These are phyloP conservation scores for Carallia pectinifolia DNA, from an alignment of 345 rosid genomes.

Conservation along the genomic window DNA sequence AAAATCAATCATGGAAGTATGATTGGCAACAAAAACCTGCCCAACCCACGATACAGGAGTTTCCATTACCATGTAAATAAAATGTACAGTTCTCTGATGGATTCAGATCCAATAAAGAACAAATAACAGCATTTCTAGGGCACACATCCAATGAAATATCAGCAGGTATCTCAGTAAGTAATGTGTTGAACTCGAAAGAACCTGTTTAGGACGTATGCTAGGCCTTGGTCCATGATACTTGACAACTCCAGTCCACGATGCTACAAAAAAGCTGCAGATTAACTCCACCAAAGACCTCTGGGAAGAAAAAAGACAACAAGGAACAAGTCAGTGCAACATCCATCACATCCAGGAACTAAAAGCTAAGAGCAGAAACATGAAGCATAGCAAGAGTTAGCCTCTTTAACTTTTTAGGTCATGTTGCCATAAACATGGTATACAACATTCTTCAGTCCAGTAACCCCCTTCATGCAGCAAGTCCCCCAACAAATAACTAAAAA, in stretches of 20 bases:
- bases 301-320: constrained; percentile 16
- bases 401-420: background rate
- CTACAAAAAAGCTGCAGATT: constrained; percentile 98
- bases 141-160: background rate
- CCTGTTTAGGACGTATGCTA: constrained; percentile 96
- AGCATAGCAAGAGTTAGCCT: background rate
- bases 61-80: background rate
- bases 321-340: constrained; percentile 10
- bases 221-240: constrained; percentile 98
- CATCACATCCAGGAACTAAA: constrained; percentile 4
- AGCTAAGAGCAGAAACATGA: background rate
- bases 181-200: constrained; percentile 11
- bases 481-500: no score
- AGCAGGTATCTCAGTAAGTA: constrained; percentile 3
- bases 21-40: constrained; percentile 98
- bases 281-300: constrained; percentile 95
- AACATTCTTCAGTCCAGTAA: background rate
- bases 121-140: background rate
- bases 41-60: constrained; percentile 18
- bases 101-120: background rate
- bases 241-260: constrained; percentile 98
- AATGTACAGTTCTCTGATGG: constrained; percentile 1
- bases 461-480: background rate
- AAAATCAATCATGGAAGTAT: constrained; percentile 99
- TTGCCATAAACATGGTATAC: background rate